Evolutionary conservation across 148 eudicot species (phyloP).

Genomic region (Camellia japonica): DNA sequence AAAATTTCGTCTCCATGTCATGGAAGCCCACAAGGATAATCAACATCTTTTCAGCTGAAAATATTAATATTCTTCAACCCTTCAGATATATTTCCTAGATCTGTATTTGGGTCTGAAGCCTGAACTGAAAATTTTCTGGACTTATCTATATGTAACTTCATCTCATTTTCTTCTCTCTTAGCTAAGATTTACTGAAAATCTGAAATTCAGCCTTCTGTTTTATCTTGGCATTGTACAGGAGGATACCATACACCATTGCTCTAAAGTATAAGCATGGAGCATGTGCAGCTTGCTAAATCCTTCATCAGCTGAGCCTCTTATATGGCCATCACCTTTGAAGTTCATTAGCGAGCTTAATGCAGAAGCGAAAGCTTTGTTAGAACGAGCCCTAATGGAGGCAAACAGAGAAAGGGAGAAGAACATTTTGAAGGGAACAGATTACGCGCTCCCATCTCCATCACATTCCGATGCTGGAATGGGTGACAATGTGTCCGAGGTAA

Average conservation of each 20-base stretch:
- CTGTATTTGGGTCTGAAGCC: no score
- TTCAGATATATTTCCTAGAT: no score
- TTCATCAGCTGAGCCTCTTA: slow-evolving; percentile 77
- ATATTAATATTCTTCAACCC: not conserved
- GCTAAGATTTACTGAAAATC: not conserved
- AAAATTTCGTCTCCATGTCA: not conserved
- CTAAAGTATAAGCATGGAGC: slow-evolving; percentile 49
- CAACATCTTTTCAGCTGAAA: not conserved
- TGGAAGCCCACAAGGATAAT: not conserved
- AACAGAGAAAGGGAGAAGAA: slow-evolving; percentile 74
- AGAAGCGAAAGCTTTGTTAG: slow-evolving; percentile 70
- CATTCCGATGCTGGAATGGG: slow-evolving; percentile 48
- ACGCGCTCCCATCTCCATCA: slow-evolving; percentile 53
- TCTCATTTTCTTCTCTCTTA: not conserved
- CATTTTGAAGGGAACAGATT: slow-evolving; percentile 63
- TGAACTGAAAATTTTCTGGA: no score
- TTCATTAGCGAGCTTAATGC: slow-evolving; percentile 79
- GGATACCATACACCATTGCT: slow-evolving; percentile 75
- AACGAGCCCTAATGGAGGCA: slow-evolving; percentile 69
- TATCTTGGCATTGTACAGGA: slow-evolving; percentile 35
- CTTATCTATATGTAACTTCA: not conserved
- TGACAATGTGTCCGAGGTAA: slow-evolving; percentile 74
- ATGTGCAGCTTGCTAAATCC: slow-evolving; percentile 83
- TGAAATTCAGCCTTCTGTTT: not conserved
- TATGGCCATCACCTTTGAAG: slow-evolving; percentile 88